Evolutionary conservation across 1,284 basidiomycete species (phyloP).

Genomic region (Tylopilus orsonianus): DNA sequence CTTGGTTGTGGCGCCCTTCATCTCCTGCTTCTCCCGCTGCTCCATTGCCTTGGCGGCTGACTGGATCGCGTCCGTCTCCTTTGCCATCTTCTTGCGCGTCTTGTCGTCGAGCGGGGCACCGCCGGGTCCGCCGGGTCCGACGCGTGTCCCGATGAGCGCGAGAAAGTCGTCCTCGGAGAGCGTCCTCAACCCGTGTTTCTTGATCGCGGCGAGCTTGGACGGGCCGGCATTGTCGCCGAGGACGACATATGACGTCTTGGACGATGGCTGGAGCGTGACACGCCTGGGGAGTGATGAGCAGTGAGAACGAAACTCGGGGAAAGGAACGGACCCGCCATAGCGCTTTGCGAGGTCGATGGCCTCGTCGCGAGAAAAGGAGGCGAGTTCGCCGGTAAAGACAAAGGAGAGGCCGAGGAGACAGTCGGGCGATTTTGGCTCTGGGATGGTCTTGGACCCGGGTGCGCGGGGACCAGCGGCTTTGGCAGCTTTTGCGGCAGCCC

Average conservation of each 20-base stretch:
- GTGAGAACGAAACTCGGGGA: too few species aligned
- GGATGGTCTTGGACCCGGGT: constrained; percentile 83
- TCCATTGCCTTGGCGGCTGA: constrained; percentile 78
- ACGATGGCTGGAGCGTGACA: constrained; percentile 85
- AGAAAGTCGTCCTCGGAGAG: constrained; percentile 90
- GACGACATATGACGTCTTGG: constrained; percentile 89
- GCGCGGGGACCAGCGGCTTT: constrained; percentile 70
- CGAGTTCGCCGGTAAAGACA: constrained; percentile 95
- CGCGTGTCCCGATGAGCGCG: constrained; percentile 71
- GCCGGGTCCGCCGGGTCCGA: constrained; percentile 39
- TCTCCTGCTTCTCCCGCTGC: constrained; percentile 57
- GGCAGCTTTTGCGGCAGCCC: constrained; percentile 64
- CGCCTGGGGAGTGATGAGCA: constrained; percentile 49
- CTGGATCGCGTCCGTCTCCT: constrained; percentile 76
- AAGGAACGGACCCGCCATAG: constrained; percentile 74
- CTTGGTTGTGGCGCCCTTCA: constrained; percentile 34
- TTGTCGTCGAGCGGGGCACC: constrained; percentile 67
- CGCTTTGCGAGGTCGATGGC: constrained; percentile 88
- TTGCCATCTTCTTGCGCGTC: constrained; percentile 77
- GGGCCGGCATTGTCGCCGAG: constrained; percentile 88
- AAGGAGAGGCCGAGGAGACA: constrained; percentile 87
- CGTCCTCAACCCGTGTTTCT: constrained; percentile 75
- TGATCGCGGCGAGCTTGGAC: constrained; percentile 82
- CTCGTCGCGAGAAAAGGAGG: constrained; percentile 86
- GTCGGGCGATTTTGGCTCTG: constrained; percentile 68